Evolutionary conservation across 2,329 filamentous ascomycete species (phyloP).

Genomic region (Neoarthrinium moseri): DNA sequence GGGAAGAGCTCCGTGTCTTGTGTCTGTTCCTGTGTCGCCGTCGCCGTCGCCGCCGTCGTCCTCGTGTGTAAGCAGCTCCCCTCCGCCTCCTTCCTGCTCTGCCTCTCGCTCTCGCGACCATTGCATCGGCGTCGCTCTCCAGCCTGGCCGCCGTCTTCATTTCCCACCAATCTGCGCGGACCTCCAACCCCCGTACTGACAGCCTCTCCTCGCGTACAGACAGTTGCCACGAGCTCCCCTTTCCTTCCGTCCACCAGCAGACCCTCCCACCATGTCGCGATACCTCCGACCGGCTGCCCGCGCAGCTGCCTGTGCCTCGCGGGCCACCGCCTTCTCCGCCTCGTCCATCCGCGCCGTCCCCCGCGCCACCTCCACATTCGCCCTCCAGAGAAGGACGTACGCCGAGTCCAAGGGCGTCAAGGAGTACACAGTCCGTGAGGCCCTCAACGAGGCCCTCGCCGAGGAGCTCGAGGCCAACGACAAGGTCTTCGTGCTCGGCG

Average conservation of each 20-base stretch:
- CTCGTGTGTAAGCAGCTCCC: too few species aligned
- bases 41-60: too few species aligned
- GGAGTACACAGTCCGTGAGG: slow-evolving; percentile 96
- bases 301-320: slow-evolving; percentile 43
- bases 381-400: slow-evolving; percentile 52
- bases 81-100: too few species aligned
- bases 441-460: slow-evolving; percentile 94
- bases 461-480: slow-evolving; percentile 94
- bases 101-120: too few species aligned
- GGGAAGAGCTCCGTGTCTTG: slow-evolving; percentile 1
- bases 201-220: background rate
- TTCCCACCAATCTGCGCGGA: too few species aligned
- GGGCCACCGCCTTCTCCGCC: slow-evolving; percentile 31
- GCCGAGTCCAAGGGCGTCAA: slow-evolving; percentile 61
- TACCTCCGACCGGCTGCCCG: slow-evolving; percentile 50
- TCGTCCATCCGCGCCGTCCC: slow-evolving; percentile 34
- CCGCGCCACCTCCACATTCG: slow-evolving; percentile 32
- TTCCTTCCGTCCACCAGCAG: slow-evolving; percentile 11
- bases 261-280: slow-evolving; percentile 46
- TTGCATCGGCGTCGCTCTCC: background rate
- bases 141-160: too few species aligned
- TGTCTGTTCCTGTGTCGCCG: too few species aligned
- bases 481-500: slow-evolving; percentile 94
- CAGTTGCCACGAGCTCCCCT: slow-evolving; percentile 5
- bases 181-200: too few species aligned